phyloP scores from a whole-genome alignment of 2,329 filamentous ascomycete genomes.

The Botrytis galanthina region DNA sequence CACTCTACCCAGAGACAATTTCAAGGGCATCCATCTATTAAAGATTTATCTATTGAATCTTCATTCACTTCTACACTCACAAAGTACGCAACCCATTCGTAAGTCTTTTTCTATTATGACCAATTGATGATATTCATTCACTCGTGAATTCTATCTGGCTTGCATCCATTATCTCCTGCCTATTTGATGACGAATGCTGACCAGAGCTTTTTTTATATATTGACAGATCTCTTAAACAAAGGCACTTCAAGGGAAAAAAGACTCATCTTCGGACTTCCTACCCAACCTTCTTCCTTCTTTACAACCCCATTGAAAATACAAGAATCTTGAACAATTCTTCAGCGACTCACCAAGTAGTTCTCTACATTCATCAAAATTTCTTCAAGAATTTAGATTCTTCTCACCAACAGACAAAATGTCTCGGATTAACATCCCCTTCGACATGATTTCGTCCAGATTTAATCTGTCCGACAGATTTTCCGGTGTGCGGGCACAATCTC shows the following conservation, averaged over 20 bases:
- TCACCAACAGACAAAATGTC: slow-evolving; percentile 56
- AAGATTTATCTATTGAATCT: neutral
- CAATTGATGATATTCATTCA: neutral
- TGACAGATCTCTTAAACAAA: slow-evolving; percentile 31
- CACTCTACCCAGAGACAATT: neutral
- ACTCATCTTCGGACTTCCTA: neutral
- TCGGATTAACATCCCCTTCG: slow-evolving; percentile 88
- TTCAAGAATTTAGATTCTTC: neutral
- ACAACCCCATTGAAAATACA: neutral
- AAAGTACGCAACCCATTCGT: neutral
- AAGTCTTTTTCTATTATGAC: neutral
- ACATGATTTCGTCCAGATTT: slow-evolving; percentile 85
- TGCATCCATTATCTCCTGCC: neutral
- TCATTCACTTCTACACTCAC: neutral
- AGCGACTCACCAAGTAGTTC: neutral
- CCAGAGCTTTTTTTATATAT: slow-evolving; percentile 20
- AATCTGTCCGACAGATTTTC: slow-evolving; percentile 84
- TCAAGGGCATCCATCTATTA: neutral
- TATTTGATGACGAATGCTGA: slow-evolving; percentile 24
- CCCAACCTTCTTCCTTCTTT: neutral
- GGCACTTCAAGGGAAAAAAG: neutral
- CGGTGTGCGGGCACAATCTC: slow-evolving; percentile 73
- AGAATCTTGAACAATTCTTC: neutral
- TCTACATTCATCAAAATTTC: neutral
- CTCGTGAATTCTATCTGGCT: neutral